A percentile compares a stretch with the other conserved stretches of the same genome.
Conservation (phyloP, 2,329 filamentous ascomycete genomes). For the Phyllosticta paracitricarpa region DNA sequence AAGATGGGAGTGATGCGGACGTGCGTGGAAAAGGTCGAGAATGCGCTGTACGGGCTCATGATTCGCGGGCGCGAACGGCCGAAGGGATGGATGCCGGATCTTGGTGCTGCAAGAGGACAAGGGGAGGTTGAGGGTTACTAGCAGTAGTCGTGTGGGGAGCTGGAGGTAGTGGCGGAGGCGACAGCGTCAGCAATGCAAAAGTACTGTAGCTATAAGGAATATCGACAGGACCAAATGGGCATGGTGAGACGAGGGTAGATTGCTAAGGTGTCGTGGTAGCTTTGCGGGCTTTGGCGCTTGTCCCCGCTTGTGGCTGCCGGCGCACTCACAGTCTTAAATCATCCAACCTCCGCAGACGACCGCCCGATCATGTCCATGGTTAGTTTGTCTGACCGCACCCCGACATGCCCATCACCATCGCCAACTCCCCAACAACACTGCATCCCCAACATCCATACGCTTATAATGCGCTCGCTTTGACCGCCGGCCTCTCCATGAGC, state of each 20-base stretch:
- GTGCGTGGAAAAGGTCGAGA: slow-evolving; percentile 91
- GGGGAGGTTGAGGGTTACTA: slow-evolving; percentile 34
- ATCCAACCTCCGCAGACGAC: not conserved
- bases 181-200: not conserved
- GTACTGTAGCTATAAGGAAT: not conserved
- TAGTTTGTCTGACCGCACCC: not conserved
- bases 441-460: not conserved
- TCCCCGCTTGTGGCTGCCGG: not conserved
- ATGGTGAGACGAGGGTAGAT: not conserved
- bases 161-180: not conserved
- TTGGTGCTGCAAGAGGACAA: slow-evolving; percentile 34
- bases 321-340: not conserved
- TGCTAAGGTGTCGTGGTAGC: not conserved
- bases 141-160: not conserved
- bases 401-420: slow-evolving; percentile 7
- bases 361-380: not conserved
- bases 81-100: slow-evolving; percentile 83
- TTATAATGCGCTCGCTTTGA: slow-evolving; percentile 6
- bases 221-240: not conserved
- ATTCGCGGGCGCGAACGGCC: slow-evolving; percentile 83
- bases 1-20: slow-evolving; percentile 81
- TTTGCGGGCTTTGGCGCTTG: no score
- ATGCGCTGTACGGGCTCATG: slow-evolving; percentile 74
- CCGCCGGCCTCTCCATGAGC: slow-evolving; percentile 5
- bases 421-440: not conserved